Evolutionary conservation across 2,329 filamentous ascomycete genomes (phyloP), one percentile per base, ranked within the genome.

Genomic region (Graphilbum sp.): DNA sequence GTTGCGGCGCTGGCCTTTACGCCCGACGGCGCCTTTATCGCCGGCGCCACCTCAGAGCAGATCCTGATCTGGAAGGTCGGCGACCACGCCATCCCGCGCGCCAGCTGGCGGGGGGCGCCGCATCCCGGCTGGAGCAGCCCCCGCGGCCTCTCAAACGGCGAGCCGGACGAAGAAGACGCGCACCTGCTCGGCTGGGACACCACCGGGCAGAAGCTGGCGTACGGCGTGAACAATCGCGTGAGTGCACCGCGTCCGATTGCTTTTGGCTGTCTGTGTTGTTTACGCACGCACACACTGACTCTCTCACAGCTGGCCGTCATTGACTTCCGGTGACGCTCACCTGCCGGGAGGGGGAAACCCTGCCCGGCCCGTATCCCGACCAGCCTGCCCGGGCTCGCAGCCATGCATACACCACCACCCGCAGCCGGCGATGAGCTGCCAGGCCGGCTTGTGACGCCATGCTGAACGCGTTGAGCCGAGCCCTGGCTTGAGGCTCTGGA

Each of bases 1-100:
- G 67, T 77, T 33, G 64, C 74, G 31, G 66, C 67, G 19, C 58
- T 78, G 2, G 63, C 73, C 1, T 77, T 78, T 43, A 75, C 72
- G 0, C 73, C 74, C 0, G 72, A 77, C 42, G 74, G 74, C 2
- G 65, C 64, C 17, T 75, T 75, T 45, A 66, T 79, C 37, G 74
- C 74, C 0, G 72, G 70, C 5, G 73, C 71, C 5, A 76, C 72
- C 1, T 63, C 63, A 17, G 64, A 67, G 25, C 64, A 62, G 40
- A 69, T 78, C 13, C 54, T 76, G 30, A 75, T 79, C 34, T 79
- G 74, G 72, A 77, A 75, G 49, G 66, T 76, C 12, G 71, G 68
- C 42, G 73, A 72, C 37, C 60, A 67, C 34, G 57, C 61, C 20
- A 61, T 74, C 34, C 74, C 74, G 5, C 62, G 69, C 34, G 74